Percentiles rank a stretch among this genome's conserved stretches.
Evolutionary conservation across 352 stramenopile species (phyloP).

Genomic region (Phytophthora lateralis): DNA sequence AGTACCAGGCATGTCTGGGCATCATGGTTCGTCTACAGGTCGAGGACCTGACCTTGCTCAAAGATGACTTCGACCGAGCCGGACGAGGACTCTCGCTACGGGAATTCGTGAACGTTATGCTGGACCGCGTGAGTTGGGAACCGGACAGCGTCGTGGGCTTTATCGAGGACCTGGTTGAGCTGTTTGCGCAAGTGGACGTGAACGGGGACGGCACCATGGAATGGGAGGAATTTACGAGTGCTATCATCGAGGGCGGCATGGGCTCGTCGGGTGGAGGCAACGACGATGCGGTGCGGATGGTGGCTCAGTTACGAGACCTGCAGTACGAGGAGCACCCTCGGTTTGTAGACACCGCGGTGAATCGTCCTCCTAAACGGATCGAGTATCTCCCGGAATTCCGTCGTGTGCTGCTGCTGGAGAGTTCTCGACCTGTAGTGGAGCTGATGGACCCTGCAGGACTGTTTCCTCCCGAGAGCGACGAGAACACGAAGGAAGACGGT

Average conservation of each 20-base stretch:
- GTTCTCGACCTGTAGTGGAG: constrained; percentile 69
- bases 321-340: constrained; percentile 72
- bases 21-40: constrained; percentile 82
- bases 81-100: constrained; percentile 56
- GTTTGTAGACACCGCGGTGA: constrained; percentile 54
- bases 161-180: constrained; percentile 76
- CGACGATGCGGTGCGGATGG: constrained; percentile 39
- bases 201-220: constrained; percentile 82
- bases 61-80: constrained; percentile 67
- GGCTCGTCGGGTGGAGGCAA: constrained; percentile 29
- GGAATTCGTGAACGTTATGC: constrained; percentile 77
- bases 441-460: constrained; percentile 59
- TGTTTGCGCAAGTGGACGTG: constrained; percentile 80
- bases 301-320: constrained; percentile 59
- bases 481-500: constrained; percentile 15
- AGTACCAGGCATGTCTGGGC: constrained; percentile 79
- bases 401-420: constrained; percentile 65
- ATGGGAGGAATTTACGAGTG: constrained; percentile 86
- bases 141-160: constrained; percentile 57
- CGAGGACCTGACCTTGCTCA: constrained; percentile 66
- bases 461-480: constrained; percentile 39
- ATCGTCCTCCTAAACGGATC: constrained; percentile 65
- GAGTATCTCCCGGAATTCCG: constrained; percentile 65
- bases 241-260: constrained; percentile 85
- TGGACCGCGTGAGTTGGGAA: constrained; percentile 72